Base-by-base conservation (phyloP, 2,329 filamentous ascomycete genomes). In the Trichoderma asperellum region DNA sequence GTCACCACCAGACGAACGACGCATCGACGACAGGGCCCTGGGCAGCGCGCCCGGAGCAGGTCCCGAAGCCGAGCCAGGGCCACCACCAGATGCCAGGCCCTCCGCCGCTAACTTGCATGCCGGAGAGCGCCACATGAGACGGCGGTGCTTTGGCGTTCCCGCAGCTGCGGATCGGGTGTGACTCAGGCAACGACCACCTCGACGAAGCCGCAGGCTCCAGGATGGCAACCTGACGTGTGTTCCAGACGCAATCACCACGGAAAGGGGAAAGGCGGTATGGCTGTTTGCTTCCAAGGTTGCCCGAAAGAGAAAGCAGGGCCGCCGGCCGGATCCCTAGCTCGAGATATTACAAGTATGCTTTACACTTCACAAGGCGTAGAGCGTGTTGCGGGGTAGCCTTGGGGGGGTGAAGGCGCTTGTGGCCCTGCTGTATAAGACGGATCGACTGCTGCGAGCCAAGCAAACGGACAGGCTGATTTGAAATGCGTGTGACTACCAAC, bases 151-250 rank as follows among this genome's bases (percentile, higher is more conserved):
- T 67, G 55, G 53, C 63, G 63, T 40, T 67, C 55, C 63, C 63
- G 63, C 35, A 43, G 21, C 29, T 29, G 53, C 53, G 63, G 63
- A 47, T 58, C 63, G 14, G 21, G 49, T 59, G 63, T 67, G 63
- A 67, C 63, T 67, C 63, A 67, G 55, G 55, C 63, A 59, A 35
- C 63, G 24, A 49, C 37, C 40, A 21, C 35, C 35, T 59, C 57
- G 40, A 58, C 35, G 47, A 27, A 58, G 27, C 63, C 53, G 18
- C 53, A 66, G 63, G 53, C 63, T 58, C 63, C 53, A 35, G 52
- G 59, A 62, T 56, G 58, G 57, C 24, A 62, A 27, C 57, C 66
- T 68, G 66, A 68, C 66, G 66, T 68, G 59, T 68, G 29, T 11
- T 10, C 53, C 40, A 59, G 55, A 67, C 63, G 63, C 63, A 67